These are phyloP conservation scores for Forsythia viridissima DNA, from an alignment of 257 asterid genomes.

Conservation along the genomic window DNA sequence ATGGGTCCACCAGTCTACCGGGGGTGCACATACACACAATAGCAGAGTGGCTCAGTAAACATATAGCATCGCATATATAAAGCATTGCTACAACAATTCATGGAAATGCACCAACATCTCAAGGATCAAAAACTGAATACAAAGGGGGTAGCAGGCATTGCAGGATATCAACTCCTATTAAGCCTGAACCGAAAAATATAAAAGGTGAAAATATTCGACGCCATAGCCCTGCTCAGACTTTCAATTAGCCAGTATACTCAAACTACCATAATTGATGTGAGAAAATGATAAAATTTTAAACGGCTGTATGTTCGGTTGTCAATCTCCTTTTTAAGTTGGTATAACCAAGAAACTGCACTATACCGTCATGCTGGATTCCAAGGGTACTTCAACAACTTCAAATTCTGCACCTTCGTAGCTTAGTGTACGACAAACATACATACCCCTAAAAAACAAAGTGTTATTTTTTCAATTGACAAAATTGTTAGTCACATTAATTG, in stretches of 20 bases:
- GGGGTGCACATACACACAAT: background rate
- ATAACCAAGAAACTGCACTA: conserved; percentile 19
- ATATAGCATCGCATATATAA: no score
- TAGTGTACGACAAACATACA: conserved; percentile 98
- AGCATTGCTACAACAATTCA: conserved; percentile 12
- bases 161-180: background rate
- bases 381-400: conserved; percentile 92
- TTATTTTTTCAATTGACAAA: conserved; percentile 22
- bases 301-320: background rate
- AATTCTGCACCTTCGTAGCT: conserved; percentile 96
- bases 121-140: conserved; percentile 10
- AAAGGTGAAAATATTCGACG: background rate
- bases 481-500: conserved; percentile 11
- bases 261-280: background rate
- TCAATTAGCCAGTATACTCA: background rate
- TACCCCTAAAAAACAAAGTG: conserved; percentile 65
- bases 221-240: background rate
- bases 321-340: conserved; percentile 22
- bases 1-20: background rate
- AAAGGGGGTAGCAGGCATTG: background rate
- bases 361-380: conserved; percentile 87
- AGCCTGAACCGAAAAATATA: background rate
- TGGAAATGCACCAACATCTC: conserved; percentile 13
- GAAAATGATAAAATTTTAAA: background rate
- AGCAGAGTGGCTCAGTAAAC: background rate